Evolutionary conservation across 768 basidiomycete genomes (phyloP).

Genomic region (Kwoniella mangroviensis): DNA sequence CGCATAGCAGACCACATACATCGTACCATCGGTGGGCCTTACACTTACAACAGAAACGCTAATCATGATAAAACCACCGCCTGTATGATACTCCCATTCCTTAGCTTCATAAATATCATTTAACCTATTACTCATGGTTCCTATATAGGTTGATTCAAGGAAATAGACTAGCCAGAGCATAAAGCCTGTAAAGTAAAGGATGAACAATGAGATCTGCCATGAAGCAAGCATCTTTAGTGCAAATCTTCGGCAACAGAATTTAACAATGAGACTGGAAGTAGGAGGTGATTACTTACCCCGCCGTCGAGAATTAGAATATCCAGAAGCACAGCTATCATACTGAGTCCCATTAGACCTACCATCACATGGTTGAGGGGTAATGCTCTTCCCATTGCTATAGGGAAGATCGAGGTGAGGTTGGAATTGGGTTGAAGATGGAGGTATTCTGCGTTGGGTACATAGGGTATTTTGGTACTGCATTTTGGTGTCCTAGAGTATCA

Average conservation of each 20-base stretch:
- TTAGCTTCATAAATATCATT: neutral
- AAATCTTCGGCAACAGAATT: too few species aligned
- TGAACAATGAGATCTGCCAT: neutral
- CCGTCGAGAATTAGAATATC: conserved; percentile 6
- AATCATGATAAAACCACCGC: neutral
- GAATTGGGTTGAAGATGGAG: conserved; percentile 13
- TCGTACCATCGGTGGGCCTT: too few species aligned
- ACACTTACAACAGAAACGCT: neutral
- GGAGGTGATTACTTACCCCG: neutral
- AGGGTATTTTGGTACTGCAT: conserved; percentile 9
- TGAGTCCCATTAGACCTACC: conserved; percentile 1
- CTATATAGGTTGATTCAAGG: conserved; percentile 12
- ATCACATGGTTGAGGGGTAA: conserved; percentile 13
- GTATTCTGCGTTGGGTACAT: conserved; percentile 8
- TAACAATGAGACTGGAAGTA: neutral
- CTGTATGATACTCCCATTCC: conserved; percentile 4
- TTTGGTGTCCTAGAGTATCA: neutral
- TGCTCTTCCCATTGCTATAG: conserved; percentile 12
- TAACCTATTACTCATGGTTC: conserved; percentile 5
- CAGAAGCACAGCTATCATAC: neutral
- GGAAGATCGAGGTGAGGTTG: conserved; percentile 6
- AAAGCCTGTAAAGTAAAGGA: conserved; percentile 1
- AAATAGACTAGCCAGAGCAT: conserved; percentile 18
- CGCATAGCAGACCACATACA: too few species aligned
- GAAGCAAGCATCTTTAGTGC: neutral